These are phyloP conservation scores for Choiromyces venosus DNA, from an alignment of 495 filamentous ascomycete genomes.

Conservation along the genomic window DNA sequence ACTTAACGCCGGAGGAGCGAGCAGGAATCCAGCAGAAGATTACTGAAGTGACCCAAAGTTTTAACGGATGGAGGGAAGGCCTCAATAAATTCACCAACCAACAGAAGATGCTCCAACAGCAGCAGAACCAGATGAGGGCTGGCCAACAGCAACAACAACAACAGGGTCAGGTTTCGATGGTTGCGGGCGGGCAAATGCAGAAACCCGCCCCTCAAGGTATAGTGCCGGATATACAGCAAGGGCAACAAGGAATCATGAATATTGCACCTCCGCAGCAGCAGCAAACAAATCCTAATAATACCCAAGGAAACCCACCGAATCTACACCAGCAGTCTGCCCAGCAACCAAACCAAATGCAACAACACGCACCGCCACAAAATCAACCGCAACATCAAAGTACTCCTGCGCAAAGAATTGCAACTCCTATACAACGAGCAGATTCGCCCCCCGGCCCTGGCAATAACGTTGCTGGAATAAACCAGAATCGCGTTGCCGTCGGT, in stretches of 20 bases:
- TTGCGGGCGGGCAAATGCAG: constrained; percentile 36
- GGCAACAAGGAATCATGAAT: constrained; percentile 14
- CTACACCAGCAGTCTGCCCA: constrained; percentile 29
- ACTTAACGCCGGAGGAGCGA: constrained; percentile 28
- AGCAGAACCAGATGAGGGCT: constrained; percentile 37
- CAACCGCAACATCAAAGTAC: constrained; percentile 21
- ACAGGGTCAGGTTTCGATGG: constrained; percentile 38
- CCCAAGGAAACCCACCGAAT: constrained; percentile 30
- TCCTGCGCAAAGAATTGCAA: constrained; percentile 36
- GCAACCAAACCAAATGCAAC: constrained; percentile 22
- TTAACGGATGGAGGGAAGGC: constrained; percentile 35
- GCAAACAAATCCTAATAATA: constrained; percentile 24
- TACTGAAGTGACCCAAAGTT: constrained; percentile 18
- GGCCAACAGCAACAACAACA: constrained; percentile 33
- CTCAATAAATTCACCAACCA: constrained; percentile 34
- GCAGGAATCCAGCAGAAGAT: constrained; percentile 25
- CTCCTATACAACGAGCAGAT: constrained; percentile 35
- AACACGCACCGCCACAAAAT: constrained; percentile 37
- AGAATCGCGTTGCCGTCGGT: constrained; percentile 1
- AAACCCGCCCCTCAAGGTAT: constrained; percentile 28
- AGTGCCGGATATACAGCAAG: constrained; percentile 20
- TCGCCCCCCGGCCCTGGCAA: constrained; percentile 44
- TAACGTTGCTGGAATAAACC: constrained; percentile 23
- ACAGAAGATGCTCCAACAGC: constrained; percentile 36
- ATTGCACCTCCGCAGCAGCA: constrained; percentile 23